Base-by-base conservation (phyloP, 352 stramenopile genomes). In the Phytophthora citrophthora region DNA sequence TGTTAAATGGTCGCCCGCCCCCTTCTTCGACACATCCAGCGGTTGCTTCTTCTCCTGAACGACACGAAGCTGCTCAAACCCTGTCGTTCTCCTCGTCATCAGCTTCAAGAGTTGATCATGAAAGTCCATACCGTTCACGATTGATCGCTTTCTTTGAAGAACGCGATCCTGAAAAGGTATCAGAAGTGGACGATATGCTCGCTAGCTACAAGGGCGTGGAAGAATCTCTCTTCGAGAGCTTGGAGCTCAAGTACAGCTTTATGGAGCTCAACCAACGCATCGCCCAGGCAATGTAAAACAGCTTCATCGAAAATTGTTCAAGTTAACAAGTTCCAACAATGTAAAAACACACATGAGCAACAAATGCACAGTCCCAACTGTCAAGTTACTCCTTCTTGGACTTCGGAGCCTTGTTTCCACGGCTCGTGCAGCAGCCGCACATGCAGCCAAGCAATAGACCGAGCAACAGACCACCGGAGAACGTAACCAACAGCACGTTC, bases 241-340 rank as follows among this genome's bases (percentile, higher is more conserved):
- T 95, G 18, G 79, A 90, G 54, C 81, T 95, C 45, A 95, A 95
- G 64, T 95, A 95, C 67, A 86, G 79, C 64, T 91, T 89, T 63
- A 77, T 89, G 68, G 73, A 79, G 55, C 57, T 94, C 26, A 81
- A 82, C 52, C 63, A 76, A 29, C 71, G 73, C 29, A 81, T 86
- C 13, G 65, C 69, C 2, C 72, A 81, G 38, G 54, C 56, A 45
- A 44, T 82, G 55, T 77, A 64, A 70, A 45, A 41, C 29, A 49
- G 41, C 40, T 15, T 48, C 43, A 20, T n/a, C 5, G 11, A 53
- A 5, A 15, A 7, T 1, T 64, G 29, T 43, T 18, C 55, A 61
- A 55, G 43, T 29, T 64, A 32, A 11, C 29, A 9, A 6, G 26
- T 32, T 32, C 10, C 27, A 32, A 32, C 27, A 7, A 32, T 34